These are phyloP conservation scores for Trametes cinnabarina DNA, from an alignment of 768 basidiomycete genomes.

Conservation along the genomic window DNA sequence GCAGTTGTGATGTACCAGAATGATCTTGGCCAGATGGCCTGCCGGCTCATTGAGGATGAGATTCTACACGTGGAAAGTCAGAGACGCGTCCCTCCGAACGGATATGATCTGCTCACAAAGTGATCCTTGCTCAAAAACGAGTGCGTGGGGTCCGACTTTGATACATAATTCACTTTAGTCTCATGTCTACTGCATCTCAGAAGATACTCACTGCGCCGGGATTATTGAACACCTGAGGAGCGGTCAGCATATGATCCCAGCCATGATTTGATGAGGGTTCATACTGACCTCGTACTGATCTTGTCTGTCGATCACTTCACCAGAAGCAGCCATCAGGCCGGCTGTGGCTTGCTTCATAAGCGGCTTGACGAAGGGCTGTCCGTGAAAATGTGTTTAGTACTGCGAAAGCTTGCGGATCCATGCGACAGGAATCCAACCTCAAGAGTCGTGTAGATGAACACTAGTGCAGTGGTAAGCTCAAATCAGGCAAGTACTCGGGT, in stretches of 20 bases:
- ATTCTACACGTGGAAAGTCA: constrained; percentile 45
- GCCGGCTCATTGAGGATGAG: constrained; percentile 82
- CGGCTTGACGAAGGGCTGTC: constrained; percentile 79
- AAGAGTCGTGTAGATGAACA: constrained; percentile 81
- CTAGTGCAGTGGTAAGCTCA: constrained; percentile 34
- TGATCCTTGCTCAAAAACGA: constrained; percentile 89
- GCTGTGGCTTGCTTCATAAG: constrained; percentile 67
- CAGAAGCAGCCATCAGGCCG: constrained; percentile 60
- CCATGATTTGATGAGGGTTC: background rate
- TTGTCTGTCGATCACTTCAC: constrained; percentile 73
- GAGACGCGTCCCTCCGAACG: no score
- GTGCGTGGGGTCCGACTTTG: constrained; percentile 81
- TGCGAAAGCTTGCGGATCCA: no score
- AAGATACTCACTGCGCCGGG: constrained; percentile 59
- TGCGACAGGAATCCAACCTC: constrained; percentile 49
- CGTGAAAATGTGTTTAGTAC: background rate
- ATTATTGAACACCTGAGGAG: constrained; percentile 67
- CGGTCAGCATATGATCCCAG: background rate
- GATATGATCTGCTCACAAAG: constrained; percentile 50
- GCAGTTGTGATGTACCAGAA: constrained; percentile 48
- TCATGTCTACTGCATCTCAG: no score
- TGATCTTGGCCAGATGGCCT: constrained; percentile 65
- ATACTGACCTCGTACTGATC: constrained; percentile 72
- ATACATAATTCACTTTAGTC: no score
- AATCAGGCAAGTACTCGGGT: background rate